Base-by-base conservation (phyloP, 192 early-diverging fungal species). In the Piromyces finnis region DNA sequence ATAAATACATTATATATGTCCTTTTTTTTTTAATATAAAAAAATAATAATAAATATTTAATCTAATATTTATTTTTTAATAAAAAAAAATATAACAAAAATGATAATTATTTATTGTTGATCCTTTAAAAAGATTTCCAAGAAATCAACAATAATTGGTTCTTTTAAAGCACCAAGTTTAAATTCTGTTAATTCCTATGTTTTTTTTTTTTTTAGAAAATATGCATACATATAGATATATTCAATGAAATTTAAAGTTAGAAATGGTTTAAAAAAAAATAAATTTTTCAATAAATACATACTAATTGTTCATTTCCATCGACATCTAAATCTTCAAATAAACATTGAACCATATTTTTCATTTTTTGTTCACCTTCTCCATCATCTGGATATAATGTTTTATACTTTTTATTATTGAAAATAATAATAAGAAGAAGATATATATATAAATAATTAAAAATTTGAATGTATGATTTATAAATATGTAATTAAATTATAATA, bases 251-350 rank as follows among this genome's bases (percentile, higher is more conserved):
- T 35, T 35, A 7, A 35, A 35, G 3, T 35, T 35, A 7, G 3
- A 35, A 35, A 35, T 35, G 3, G 32, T 35, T 7, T 35, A 35
- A 80, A 32, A n/a, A 12, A n/a, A 5, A 6, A 86, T 35, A 79
- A 36, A 30, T 77, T 78, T 29, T 28, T 27, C 29, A 26, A 79
- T 39, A 18, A n/a, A 28, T 37, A 83, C 81, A 82, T 81, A 93
- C 92, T 88, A 94, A 81, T 35, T 90, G 90, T 36, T 92, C 93
- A 81, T 94, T 92, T 29, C 89, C 92, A 84, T 94, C 89, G 28
- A 94, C 90, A 81, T 94, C 93, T 83, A 94, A 81, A 80, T 94
- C 93, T 77, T 93, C 87, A 85, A 94, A 94, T 82, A 94, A 88
- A 77, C 90, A 87, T 68, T 85, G 82, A n/a, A 94, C 91, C 78